Base-by-base conservation (phyloP, 73 alveolate species). In the Tetrahymena elliotti region DNA sequence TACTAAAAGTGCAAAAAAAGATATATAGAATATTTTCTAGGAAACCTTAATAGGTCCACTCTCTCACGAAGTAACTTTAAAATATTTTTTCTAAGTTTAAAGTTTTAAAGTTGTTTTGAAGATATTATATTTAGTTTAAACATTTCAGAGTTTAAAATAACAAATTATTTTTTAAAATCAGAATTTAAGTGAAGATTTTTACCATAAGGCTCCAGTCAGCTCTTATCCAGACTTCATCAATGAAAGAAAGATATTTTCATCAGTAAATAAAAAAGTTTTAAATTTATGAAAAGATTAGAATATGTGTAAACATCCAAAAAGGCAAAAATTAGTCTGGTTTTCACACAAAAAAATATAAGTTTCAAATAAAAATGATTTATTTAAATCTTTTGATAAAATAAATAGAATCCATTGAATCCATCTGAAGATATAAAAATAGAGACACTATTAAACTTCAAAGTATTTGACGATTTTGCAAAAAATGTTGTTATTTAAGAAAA, bases 41-140 rank as follows among this genome's bases (percentile, higher is more conserved):
- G 96, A 94, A 37, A 94, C 96, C 24, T 38, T 94, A 38, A 27
- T 94, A 18, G 96, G 96, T 20, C 96, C 96, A 35, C 33, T 68
- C 27, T 93, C 92, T 82, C 93, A 68, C 22, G 88, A 68, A 68
- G 88, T 68, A 68, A 68, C 13, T 68, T 4, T 68, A 4, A 52
- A 68, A 8, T 15, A 40, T 40, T 68, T 1, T 68, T 6, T 18
- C 20, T 22, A 68, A 68, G 31, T 27, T 47, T 13, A 18, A 47
- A 47, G 20, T 15, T 47, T 47, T 18, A 47, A 47, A 47, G n/a
- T n/a, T n/a, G n/a, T n/a, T n/a, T n/a, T n/a, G n/a, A n/a, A n/a
- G n/a, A n/a, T 0, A 47, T 47, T 41, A 13, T 1, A 47, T 12
- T 47, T 47, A 47, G 31, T 13, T 0, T 4, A n/a, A n/a, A n/a